These are phyloP conservation scores for Thermochaetoides dissita DNA, from an alignment of 2,329 filamentous ascomycete genomes.

Conservation along the genomic window DNA sequence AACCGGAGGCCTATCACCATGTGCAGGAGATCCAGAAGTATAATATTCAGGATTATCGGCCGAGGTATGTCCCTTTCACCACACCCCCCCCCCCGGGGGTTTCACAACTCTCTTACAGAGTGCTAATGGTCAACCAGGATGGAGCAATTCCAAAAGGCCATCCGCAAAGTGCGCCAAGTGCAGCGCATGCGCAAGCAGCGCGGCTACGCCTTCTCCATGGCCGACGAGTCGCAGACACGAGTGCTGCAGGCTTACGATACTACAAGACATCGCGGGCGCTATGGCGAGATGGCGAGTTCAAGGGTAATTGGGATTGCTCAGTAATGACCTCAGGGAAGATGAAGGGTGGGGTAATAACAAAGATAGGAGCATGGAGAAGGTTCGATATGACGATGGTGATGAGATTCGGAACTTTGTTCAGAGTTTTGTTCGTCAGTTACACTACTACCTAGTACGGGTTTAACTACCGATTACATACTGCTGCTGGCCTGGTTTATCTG, in stretches of 20 bases:
- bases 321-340: too few relatives aligned
- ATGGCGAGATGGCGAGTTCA: constrained; percentile 72
- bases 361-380: too few relatives aligned
- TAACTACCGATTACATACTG: too few relatives aligned
- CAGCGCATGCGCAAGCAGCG: constrained; percentile 99
- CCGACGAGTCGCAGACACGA: constrained; percentile 88
- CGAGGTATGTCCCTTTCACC: constrained; percentile 48
- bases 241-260: constrained; percentile 97
- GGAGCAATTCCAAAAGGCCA: constrained; percentile 99
- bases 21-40: constrained; percentile 99
- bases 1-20: constrained; percentile 89
- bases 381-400: not conserved
- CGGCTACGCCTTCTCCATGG: constrained; percentile 95
- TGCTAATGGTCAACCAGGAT: constrained; percentile 42
- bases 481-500: too few relatives aligned
- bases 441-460: too few relatives aligned
- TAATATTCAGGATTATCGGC: constrained; percentile 97
- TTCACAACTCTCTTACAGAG: not conserved
- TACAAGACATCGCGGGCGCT: constrained; percentile 76
- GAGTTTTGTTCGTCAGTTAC: too few relatives aligned
- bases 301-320: not conserved
- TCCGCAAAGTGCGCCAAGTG: constrained; percentile 93
- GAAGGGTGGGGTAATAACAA: too few relatives aligned
- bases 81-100: too few relatives aligned
- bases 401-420: too few relatives aligned